Evolutionary conservation across 495 filamentous ascomycete genomes (phyloP).

Genomic region (Neohortaea acidophila): DNA sequence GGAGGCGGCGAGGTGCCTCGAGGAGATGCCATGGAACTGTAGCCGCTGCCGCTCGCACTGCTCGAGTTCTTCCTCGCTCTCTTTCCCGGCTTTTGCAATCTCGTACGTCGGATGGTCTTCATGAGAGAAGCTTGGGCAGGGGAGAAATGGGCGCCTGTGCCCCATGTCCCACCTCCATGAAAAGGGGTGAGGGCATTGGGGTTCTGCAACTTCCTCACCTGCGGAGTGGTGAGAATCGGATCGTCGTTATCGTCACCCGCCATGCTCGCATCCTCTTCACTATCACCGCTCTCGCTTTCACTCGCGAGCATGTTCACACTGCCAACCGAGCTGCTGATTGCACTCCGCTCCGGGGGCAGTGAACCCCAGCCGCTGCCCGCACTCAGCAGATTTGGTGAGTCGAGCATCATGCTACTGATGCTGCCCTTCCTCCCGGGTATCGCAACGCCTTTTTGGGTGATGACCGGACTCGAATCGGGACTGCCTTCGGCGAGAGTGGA

Average conservation of each 20-base stretch:
- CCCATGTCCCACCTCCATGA: constrained; percentile 10
- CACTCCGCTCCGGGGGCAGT: constrained; percentile 45
- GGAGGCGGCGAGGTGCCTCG: constrained; percentile 47
- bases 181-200: constrained; percentile 35
- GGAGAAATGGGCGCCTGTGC: constrained; percentile 27
- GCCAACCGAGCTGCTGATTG: constrained; percentile 70
- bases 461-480: constrained; percentile 89
- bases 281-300: constrained; percentile 59
- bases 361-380: constrained; percentile 24
- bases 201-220: constrained; percentile 38
- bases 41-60: constrained; percentile 45
- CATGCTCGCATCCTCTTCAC: constrained; percentile 64
- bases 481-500: constrained; percentile 75
- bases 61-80: constrained; percentile 51
- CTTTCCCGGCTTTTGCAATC: constrained; percentile 43
- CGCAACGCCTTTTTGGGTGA: constrained; percentile 60
- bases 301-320: constrained; percentile 68
- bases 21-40: constrained; percentile 54
- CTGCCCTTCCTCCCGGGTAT: constrained; percentile 48
- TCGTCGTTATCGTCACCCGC: constrained; percentile 68
- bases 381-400: constrained; percentile 30
- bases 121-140: constrained; percentile 54
- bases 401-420: constrained; percentile 29
- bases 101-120: constrained; percentile 47
- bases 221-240: constrained; percentile 53